Conservation (phyloP, 2,329 filamentous ascomycete species). For the Penicillium verrucosum region DNA sequence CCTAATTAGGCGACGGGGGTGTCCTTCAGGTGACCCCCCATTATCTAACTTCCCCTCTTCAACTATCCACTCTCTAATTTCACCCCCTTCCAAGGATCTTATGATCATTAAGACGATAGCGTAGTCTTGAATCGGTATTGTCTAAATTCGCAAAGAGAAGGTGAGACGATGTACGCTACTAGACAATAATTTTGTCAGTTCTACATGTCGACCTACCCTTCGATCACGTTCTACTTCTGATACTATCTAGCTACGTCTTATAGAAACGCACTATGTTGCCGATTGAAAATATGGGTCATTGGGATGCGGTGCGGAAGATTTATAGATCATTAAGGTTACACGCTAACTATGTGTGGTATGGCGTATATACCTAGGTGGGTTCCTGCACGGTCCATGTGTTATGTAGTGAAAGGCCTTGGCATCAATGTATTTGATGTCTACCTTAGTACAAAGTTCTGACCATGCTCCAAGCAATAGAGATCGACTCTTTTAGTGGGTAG, state of each 20-base stretch:
- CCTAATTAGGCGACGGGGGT: not conserved
- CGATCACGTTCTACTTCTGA: too few species aligned
- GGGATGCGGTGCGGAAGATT: not conserved
- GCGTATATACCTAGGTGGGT: too few species aligned
- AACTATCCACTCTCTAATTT: not conserved
- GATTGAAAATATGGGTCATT: not conserved
- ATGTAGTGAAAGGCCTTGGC: too few species aligned
- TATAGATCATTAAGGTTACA: not conserved
- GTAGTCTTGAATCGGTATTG: not conserved
- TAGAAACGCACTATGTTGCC: not conserved
- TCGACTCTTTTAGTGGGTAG: too few species aligned
- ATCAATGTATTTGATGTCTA: too few species aligned
- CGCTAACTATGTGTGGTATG: too few species aligned
- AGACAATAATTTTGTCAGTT: not conserved
- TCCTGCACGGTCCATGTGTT: too few species aligned
- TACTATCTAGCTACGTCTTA: not conserved
- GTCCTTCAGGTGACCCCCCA: not conserved
- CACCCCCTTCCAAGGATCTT: rapidly evolving
- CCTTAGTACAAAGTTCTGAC: too few species aligned
- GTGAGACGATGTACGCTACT: not conserved
- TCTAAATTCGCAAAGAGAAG: not conserved
- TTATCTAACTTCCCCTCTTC: not conserved
- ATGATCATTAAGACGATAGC: too few species aligned
- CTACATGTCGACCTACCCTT: not conserved
- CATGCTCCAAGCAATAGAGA: too few species aligned